These are phyloP conservation scores for Aspergillus saccharolyticus DNA, from an alignment of 495 filamentous ascomycete genomes.

Conservation along the genomic window DNA sequence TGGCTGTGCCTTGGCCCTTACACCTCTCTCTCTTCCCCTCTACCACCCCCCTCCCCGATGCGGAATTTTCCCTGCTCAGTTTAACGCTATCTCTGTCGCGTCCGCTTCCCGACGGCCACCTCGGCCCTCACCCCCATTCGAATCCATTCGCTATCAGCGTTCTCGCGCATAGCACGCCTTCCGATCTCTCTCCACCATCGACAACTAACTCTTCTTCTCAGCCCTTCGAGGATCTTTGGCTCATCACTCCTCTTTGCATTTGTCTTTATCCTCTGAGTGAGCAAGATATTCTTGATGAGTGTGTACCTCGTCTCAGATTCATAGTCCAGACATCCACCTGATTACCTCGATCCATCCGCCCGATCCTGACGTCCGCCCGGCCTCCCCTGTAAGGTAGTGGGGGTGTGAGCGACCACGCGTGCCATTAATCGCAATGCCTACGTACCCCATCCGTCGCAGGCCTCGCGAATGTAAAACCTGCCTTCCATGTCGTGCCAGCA, in stretches of 20 bases:
- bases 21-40: neutral
- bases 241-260: neutral
- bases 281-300: neutral
- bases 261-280: neutral
- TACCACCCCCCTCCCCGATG: neutral
- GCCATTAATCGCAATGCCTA: conserved; percentile 25
- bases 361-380: conserved; percentile 12
- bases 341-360: neutral
- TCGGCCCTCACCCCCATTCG: neutral
- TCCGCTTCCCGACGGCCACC: neutral
- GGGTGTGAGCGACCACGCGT: conserved; percentile 13
- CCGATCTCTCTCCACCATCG: neutral
- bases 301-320: conserved; percentile 7
- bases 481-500: conserved; percentile 44
- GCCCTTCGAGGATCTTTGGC: neutral
- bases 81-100: conserved; percentile 3
- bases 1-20: neutral
- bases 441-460: conserved; percentile 41
- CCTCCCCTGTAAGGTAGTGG: conserved; percentile 11
- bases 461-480: conserved; percentile 48
- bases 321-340: neutral
- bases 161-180: neutral
- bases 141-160: conserved; percentile 3
- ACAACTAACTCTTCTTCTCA: neutral
- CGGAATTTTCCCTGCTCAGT: conserved; percentile 1